Base-by-base conservation (phyloP, 176 grass and related monocot species). In the Chloris gayana region DNA sequence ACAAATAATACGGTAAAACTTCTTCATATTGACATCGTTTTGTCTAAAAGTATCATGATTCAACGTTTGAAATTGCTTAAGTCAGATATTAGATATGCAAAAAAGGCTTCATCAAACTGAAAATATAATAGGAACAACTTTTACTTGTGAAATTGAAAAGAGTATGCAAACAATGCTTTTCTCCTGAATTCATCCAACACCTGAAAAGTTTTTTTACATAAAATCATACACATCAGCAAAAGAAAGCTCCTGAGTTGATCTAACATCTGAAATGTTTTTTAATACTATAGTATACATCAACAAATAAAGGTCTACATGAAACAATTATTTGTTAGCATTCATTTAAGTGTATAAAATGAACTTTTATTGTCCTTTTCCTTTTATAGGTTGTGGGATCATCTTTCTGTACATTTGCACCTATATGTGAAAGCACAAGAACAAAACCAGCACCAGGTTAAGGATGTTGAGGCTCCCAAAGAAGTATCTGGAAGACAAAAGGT, bases 321-420 rank as follows among this genome's bases (percentile, higher is more conserved):
- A 1, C 5, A 26, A 50, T 72, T 58, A 27, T 70, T 71, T 38
- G 19, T 34, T 59, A 33, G 35, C 14, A 47, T 59, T 39, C 5
- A 31, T 81, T 31, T 64, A 14, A 45, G 72, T 11, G 4, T 62
- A 37, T 70, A 60, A 61, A 78, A 10, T 68, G 46, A 85, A 64
- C 32, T 22, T 18, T n/a, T 76, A 72, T 45, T 54, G n/a, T 21
- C 4, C 8, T 79, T 22, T 31, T 60, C 3, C 17, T 57, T 64
- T 73, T 85, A 50, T 75, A 97, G 94, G 94, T 76, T 97, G 77
- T 97, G 91, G 91, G 88, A 93, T 76, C 88, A 97, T 91, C 87
- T 97, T 61, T 93, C 91, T 80, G 64, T 80, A 49, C 87, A 97
- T 81, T 83, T 85, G 58, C 75, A 84, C 80, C 76, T 89, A 22